Base-by-base conservation (phyloP, 1,284 basidiomycete species). In the Ceratobasidium sp. region DNA sequence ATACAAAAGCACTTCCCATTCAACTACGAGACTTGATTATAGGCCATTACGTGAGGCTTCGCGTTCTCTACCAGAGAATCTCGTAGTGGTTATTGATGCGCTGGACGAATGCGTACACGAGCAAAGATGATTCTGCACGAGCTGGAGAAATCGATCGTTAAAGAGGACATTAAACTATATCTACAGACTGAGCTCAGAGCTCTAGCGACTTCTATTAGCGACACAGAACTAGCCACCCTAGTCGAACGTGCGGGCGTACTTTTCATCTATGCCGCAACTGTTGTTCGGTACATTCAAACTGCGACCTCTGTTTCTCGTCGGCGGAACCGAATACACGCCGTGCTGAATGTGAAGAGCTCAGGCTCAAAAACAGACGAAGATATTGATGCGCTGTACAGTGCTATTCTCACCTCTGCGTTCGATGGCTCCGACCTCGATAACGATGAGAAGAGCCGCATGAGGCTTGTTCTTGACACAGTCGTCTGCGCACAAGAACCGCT, bases 231-330 rank as follows among this genome's bases (percentile, higher is more conserved):
- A 12, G 56, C 27, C 3, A 45, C 10, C 4, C 42, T 58, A 3
- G 35, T 17, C 27, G 4, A 56, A 25, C 42, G 27, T 4, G 42
- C 56, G 12, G 56, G 56, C 2, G 56, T 45, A 6, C 22, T 58
- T 3, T 58, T 58, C 56, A 45, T 45, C 40, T 45, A 58, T 58
- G 56, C 56, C n/a, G n/a, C n/a, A n/a, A n/a, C n/a, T n/a, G n/a
- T n/a, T n/a, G n/a, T n/a, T n/a, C n/a, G n/a, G n/a, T n/a, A n/a
- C n/a, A n/a, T n/a, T n/a, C n/a, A n/a, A n/a, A n/a, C n/a, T n/a
- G n/a, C n/a, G n/a, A n/a, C n/a, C n/a, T n/a, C n/a, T n/a, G n/a
- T n/a, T n/a, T n/a, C n/a, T n/a, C n/a, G n/a, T n/a, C n/a, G n/a
- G n/a, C n/a, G n/a, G n/a, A n/a, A n/a, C n/a, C n/a, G n/a, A n/a